Conservation (phyloP, 768 basidiomycete species). For the Russula sp. region DNA sequence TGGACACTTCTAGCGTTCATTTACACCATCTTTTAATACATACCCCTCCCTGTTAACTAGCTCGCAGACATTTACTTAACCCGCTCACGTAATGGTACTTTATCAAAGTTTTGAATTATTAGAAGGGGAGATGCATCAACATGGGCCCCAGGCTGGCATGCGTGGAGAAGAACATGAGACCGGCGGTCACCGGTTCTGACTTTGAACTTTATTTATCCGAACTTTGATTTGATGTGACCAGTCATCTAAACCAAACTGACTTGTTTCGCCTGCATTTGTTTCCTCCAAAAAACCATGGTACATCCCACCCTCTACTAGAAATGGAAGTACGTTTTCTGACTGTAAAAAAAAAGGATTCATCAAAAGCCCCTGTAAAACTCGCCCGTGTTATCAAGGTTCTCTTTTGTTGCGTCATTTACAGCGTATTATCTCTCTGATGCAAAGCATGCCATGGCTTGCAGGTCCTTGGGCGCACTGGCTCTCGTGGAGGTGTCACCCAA, state of each 20-base stretch:
- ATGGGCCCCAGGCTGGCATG: too few relatives aligned
- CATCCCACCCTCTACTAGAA: neutral
- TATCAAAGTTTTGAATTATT: too few relatives aligned
- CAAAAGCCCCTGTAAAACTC: constrained; percentile 92
- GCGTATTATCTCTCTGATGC: constrained; percentile 15
- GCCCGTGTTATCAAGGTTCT: constrained; percentile 93
- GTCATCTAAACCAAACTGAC: neutral
- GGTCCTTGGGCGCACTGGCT: constrained; percentile 98
- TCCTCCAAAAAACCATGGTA: constrained; percentile 28
- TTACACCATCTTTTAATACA: neutral
- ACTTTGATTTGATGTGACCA: constrained; percentile 7
- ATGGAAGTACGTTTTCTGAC: constrained; percentile 16
- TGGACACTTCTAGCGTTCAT: neutral
- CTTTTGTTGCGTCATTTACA: neutral
- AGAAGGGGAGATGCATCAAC: too few relatives aligned
- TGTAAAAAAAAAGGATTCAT: constrained; percentile 52
- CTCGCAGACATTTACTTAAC: too few relatives aligned
- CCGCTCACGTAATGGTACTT: too few relatives aligned
- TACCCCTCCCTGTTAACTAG: too few relatives aligned
- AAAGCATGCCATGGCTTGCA: constrained; percentile 27
- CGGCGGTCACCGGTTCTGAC: constrained; percentile 5
- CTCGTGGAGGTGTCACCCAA: constrained; percentile 98
- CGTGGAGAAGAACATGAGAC: neutral
- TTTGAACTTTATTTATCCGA: constrained; percentile 10
- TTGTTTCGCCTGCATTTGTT: neutral